Conservation (phyloP, 2,329 filamentous ascomycete species). For the Boeremia lycopersici region DNA sequence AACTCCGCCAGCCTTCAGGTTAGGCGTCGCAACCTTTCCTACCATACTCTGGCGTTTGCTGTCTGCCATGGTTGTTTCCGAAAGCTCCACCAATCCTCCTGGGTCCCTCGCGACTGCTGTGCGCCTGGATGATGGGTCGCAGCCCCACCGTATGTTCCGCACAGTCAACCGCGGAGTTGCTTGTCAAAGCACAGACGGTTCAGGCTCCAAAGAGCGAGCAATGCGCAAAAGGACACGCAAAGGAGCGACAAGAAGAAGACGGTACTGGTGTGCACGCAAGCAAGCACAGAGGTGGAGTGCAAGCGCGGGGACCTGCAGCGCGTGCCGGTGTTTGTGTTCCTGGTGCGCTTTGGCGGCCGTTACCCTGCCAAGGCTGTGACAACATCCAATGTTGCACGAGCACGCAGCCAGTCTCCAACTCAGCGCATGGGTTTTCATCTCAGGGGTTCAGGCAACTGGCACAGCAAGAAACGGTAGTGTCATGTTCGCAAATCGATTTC, state of each 20-base stretch:
- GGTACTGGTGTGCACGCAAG: slow-evolving; percentile 31
- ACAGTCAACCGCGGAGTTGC: slow-evolving; percentile 8
- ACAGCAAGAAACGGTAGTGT: neutral
- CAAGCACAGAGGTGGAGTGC: slow-evolving; percentile 17
- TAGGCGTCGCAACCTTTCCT: slow-evolving; percentile 59
- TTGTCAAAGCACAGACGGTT: slow-evolving; percentile 7
- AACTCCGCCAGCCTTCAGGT: slow-evolving; percentile 50
- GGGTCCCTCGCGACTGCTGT: slow-evolving; percentile 10
- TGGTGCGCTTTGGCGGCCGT: slow-evolving; percentile 7
- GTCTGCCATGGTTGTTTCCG: slow-evolving; percentile 57
- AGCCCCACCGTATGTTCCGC: slow-evolving; percentile 15
- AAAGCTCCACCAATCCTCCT: neutral
- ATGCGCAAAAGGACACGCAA: slow-evolving; percentile 43
- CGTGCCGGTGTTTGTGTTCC: slow-evolving; percentile 23
- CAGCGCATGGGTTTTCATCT: no score
- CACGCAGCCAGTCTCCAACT: no score
- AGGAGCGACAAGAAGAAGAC: slow-evolving; percentile 50
- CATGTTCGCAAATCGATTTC: slow-evolving; percentile 27
- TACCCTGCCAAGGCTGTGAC: slow-evolving; percentile 12
- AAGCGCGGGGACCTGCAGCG: slow-evolving; percentile 26
- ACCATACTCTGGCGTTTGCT: slow-evolving; percentile 62
- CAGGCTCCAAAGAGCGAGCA: slow-evolving; percentile 34
- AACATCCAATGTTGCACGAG: neutral
- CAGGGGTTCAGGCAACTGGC: no score
- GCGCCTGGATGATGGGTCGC: slow-evolving; percentile 10